A percentile compares a stretch with the other conserved stretches of the same genome.
Evolutionary conservation across 305 asterid genomes (phyloP).

Genomic region (Andrographis paniculata): DNA sequence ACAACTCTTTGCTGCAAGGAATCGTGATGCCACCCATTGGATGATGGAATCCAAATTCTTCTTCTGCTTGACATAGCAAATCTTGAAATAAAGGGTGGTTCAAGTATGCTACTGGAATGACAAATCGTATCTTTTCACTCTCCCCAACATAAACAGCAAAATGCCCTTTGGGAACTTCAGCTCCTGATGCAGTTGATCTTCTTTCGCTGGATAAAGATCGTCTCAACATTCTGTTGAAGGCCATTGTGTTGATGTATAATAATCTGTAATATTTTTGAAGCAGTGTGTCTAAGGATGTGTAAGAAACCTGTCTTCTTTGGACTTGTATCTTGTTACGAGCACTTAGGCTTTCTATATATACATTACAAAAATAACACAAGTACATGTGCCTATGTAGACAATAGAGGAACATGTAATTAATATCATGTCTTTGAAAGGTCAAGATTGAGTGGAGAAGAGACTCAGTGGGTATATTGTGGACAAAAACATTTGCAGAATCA

Average conservation of each 20-base stretch:
- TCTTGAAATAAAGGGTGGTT: slow-evolving; percentile 19
- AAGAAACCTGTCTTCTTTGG: too few species aligned
- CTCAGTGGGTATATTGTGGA: too few species aligned
- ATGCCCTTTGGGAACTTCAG: slow-evolving; percentile 27
- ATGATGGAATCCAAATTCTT: slow-evolving; percentile 37
- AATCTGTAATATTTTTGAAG: too few species aligned
- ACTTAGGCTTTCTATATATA: too few species aligned
- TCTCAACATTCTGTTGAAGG: background rate
- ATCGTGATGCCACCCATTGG: slow-evolving; percentile 42
- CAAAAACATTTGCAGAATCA: too few species aligned
- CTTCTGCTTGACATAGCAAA: slow-evolving; percentile 19
- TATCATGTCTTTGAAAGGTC: too few species aligned
- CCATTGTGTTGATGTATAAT: background rate
- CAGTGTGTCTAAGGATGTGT: too few species aligned
- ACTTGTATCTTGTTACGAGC: too few species aligned
- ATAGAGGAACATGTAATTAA: too few species aligned
- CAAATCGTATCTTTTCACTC: slow-evolving; percentile 21
- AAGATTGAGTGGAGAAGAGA: too few species aligned
- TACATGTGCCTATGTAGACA: too few species aligned
- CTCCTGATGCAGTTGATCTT: background rate
- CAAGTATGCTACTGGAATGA: slow-evolving; percentile 28
- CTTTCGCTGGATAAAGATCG: slow-evolving; percentile 3
- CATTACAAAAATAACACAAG: too few species aligned
- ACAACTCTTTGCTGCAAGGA: slow-evolving; percentile 32
- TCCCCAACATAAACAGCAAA: slow-evolving; percentile 45